Percentiles rank a stretch among this genome's conserved stretches.
Conservation (phyloP, 2,329 filamentous ascomycete genomes). For the Cadophora gregata region DNA sequence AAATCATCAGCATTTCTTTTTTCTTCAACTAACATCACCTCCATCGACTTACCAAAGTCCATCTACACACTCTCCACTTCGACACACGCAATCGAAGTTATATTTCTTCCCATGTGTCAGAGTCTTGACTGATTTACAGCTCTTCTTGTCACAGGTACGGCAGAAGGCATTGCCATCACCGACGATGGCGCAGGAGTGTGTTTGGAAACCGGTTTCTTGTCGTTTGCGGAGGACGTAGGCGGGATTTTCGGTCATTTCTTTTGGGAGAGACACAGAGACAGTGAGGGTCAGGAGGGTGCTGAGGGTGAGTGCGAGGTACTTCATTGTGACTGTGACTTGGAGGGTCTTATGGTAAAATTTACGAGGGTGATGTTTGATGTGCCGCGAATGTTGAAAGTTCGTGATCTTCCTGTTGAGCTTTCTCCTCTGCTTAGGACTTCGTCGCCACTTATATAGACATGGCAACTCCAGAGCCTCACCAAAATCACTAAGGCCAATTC, state of each 20-base stretch:
- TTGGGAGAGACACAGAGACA: background rate
- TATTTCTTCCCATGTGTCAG: constrained; percentile 4
- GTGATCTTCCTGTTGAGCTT: background rate
- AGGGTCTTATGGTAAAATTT: too few relatives aligned
- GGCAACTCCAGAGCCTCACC: background rate
- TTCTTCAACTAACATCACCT: background rate
- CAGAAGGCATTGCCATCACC: constrained; percentile 9
- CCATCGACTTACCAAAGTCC: background rate
- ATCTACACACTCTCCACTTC: constrained; percentile 4
- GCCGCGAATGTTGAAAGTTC: background rate
- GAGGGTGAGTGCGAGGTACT: constrained; percentile 8
- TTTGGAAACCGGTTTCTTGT: constrained; percentile 4
- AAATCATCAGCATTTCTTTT: background rate
- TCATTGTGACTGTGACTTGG: background rate
- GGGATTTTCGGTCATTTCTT: background rate
- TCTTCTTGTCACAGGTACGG: background rate
- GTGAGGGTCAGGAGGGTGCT: background rate
- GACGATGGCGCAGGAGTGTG: constrained; percentile 2
- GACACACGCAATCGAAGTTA: constrained; percentile 8
- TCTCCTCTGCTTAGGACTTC: background rate
- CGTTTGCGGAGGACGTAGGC: constrained; percentile 9
- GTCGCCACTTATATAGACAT: background rate
- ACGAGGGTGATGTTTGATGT: too few relatives aligned
- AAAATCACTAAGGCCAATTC: background rate
- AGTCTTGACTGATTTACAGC: background rate